phyloP scores from a whole-genome alignment of 2,329 filamentous ascomycete genomes.

The Sphaerulina musiva region DNA sequence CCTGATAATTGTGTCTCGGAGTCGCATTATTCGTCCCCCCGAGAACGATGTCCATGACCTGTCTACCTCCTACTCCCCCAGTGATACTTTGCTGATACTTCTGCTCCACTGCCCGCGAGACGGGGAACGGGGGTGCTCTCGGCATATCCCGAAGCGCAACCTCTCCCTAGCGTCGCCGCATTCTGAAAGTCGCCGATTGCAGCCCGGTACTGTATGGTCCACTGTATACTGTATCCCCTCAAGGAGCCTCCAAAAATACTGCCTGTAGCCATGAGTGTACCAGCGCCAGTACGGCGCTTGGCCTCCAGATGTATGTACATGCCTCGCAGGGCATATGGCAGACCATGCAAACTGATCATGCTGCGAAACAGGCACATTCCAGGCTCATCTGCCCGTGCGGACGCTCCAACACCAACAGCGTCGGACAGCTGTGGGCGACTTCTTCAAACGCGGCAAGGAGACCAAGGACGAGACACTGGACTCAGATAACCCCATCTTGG shows the following conservation, averaged over 20 bases:
- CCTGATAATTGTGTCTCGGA: too few relatives aligned
- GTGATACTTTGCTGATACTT: too few relatives aligned
- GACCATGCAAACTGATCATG: slow-evolving; percentile 1
- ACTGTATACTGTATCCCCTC: too few relatives aligned
- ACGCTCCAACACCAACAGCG: slow-evolving; percentile 7
- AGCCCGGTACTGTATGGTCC: too few relatives aligned
- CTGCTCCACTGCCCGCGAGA: too few relatives aligned
- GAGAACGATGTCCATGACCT: too few relatives aligned
- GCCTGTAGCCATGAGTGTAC: slow-evolving; percentile 54
- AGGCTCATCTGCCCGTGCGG: slow-evolving; percentile 11
- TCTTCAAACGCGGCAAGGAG: slow-evolving; percentile 1
- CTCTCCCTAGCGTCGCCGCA: slow-evolving; percentile 2
- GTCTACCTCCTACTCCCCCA: too few relatives aligned
- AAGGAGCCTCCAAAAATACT: background rate
- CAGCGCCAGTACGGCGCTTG: slow-evolving; percentile 57
- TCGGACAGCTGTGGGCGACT: slow-evolving; percentile 5
- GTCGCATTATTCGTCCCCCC: too few relatives aligned
- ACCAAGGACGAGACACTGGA: background rate
- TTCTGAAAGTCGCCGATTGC: too few relatives aligned
- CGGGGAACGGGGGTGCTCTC: background rate
- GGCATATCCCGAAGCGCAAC: background rate
- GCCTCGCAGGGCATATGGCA: background rate
- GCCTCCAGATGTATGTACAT: slow-evolving; percentile 51
- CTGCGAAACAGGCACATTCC: slow-evolving; percentile 3
- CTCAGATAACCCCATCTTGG: slow-evolving; percentile 53